Base-by-base conservation (phyloP, 1,284 basidiomycete species). In the Waitea zeae region DNA sequence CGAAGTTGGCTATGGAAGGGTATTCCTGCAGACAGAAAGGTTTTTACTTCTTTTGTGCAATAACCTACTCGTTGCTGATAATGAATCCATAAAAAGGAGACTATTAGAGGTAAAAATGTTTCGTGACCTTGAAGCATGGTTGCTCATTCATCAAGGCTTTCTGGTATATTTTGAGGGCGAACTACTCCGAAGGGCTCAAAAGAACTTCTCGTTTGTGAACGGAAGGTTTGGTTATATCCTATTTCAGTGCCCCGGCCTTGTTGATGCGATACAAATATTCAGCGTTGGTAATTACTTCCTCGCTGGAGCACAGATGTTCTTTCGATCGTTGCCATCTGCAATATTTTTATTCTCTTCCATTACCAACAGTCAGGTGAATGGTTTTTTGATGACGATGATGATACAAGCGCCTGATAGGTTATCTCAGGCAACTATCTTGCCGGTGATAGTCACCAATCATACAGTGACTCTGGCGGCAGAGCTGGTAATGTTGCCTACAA, bases 401-500 rank as follows among this genome's bases (percentile, higher is more conserved):
- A 17, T 34, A 35, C 28, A 45, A 40, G 37, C 13, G 15, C 4
- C 18, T 19, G n/a, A 41, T 35, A n/a, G n/a, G n/a, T n/a, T n/a
- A n/a, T 41, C 20, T 6, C 49, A 83, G 69, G 82, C 80, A 12
- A 69, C 72, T 42, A 83, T 88, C 35, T 59, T 96, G 2, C 93
- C 93, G 0, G 84, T 81, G 5, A 83, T 97, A 45, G 78, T 95
- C 33, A 97, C 93, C 2, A 95, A 90, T 53, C 88, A 90, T 53
- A 92, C 86, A 0, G 87, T 92, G n/a, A 97, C 89, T 3, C 93
- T 98, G 41, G 88, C 90, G n/a, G 90, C 82, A 5, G 79, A 90
- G 51, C 62, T 97, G 39, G 84, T 86, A 18, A 55, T n/a, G n/a
- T n/a, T n/a, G n/a, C n/a, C n/a, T n/a, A n/a, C n/a, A n/a, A n/a